These are phyloP conservation scores for Phialemoniopsis sp. DNA, from an alignment of 2,329 filamentous ascomycete species.

Conservation along the genomic window DNA sequence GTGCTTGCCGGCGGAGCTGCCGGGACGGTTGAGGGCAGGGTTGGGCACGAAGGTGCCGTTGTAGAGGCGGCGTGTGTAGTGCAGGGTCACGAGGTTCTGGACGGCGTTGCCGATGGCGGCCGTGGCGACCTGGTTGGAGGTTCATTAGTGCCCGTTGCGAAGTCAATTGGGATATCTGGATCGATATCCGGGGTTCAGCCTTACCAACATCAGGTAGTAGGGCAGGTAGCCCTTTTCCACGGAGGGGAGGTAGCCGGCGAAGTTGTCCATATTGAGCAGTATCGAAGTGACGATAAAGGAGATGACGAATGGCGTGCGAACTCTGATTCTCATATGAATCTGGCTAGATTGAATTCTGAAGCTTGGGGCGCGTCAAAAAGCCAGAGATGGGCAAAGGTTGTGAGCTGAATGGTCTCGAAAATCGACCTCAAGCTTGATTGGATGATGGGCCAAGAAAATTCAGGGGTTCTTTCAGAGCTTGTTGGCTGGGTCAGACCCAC, in stretches of 20 bases:
- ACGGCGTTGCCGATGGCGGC: slow-evolving; percentile 81
- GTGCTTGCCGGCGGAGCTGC: slow-evolving; percentile 23
- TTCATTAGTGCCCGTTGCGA: not conserved
- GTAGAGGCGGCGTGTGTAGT: slow-evolving; percentile 86
- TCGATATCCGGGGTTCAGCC: slow-evolving; percentile 12
- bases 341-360: too few relatives aligned
- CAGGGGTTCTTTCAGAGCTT: too few relatives aligned
- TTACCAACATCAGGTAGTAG: slow-evolving; percentile 55
- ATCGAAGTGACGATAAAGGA: too few relatives aligned
- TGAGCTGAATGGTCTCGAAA: too few relatives aligned
- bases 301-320: too few relatives aligned
- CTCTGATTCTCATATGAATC: too few relatives aligned
- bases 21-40: slow-evolving; percentile 30
- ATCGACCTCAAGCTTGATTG: too few relatives aligned
- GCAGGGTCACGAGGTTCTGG: slow-evolving; percentile 76
- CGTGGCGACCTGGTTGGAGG: slow-evolving; percentile 62
- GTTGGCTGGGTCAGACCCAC: too few relatives aligned
- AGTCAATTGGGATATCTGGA: not conserved
- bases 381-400: too few relatives aligned
- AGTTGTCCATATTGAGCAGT: slow-evolving; percentile 40
- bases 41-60: slow-evolving; percentile 58
- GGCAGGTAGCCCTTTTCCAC: slow-evolving; percentile 49
- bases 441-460: too few relatives aligned
- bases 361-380: too few relatives aligned
- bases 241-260: slow-evolving; percentile 40